Conservation (phyloP, 2,329 filamentous ascomycete genomes). For the Diplocarpon rosae region DNA sequence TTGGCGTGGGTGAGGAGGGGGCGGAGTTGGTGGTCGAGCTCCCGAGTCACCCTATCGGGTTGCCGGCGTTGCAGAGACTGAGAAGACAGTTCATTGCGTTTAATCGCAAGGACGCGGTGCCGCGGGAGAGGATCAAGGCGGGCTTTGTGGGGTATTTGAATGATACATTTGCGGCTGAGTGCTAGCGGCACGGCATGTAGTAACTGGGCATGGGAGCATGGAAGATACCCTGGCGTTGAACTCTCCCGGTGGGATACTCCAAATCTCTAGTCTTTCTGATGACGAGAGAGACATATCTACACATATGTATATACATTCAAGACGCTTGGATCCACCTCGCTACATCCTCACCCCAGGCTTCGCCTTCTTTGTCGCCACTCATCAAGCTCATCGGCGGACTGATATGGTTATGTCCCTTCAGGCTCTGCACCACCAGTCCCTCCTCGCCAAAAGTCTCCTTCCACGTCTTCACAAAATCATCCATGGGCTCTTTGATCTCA, state of each 20-base stretch:
- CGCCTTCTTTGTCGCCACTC: conserved; percentile 21
- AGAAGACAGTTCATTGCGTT: conserved; percentile 67
- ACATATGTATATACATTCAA: background rate
- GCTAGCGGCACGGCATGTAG: conserved; percentile 22
- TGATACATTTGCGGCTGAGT: conserved; percentile 39
- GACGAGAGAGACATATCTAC: no score
- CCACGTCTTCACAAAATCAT: conserved; percentile 21
- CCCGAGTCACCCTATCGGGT: conserved; percentile 51
- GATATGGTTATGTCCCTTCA: conserved; percentile 26
- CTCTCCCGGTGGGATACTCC: background rate
- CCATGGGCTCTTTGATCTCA: conserved; percentile 21
- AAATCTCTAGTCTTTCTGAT: background rate
- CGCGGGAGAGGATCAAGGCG: conserved; percentile 45
- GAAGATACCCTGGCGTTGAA: conserved; percentile 12
- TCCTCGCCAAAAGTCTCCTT: conserved; percentile 19
- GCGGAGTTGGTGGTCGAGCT: conserved; percentile 51
- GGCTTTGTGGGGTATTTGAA: conserved; percentile 59
- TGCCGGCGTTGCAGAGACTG: conserved; percentile 68
- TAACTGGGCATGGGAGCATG: conserved; percentile 4
- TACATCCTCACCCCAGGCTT: conserved; percentile 23
- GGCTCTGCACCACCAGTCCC: conserved; percentile 11
- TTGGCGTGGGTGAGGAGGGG: conserved; percentile 29
- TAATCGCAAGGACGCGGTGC: conserved; percentile 56
- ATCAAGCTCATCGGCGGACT: conserved; percentile 20
- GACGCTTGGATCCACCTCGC: conserved; percentile 20